Evolutionary conservation across 768 basidiomycete species (phyloP), one percentile per base, ranked within the genome.

Genomic region (Naganishia randhawae): DNA sequence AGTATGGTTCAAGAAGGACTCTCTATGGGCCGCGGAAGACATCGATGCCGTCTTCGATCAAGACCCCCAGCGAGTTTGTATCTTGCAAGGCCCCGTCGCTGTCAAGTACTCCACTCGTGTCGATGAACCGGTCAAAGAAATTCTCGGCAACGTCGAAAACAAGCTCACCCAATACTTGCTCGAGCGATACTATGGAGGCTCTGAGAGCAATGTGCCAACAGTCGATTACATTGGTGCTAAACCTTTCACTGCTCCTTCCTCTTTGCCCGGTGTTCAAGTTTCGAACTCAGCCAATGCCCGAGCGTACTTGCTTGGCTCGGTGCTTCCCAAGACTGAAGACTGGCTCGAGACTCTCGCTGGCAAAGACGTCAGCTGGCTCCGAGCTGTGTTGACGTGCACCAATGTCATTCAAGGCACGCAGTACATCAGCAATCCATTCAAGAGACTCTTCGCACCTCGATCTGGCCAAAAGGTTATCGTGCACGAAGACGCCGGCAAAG

Each of bases 1-100:
- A 78, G 93, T 98, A 62, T 99, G 96, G 96, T 98, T 99, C 84
- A 98, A 99, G 85, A 99, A 99, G 89, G 95, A 97, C 79, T 98
- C 95, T 8, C 86, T 98, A 13, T 97, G 95, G 94, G 90, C 90
- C 45, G 90, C 92, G 2, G 95, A 97, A 80, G 96, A 99, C 78
- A 93, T 97, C 71, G 96, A 98, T 70, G 95, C 94, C 16, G 93
- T 99, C 48, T 96, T 98, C 76, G 96, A 98, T 81, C 92, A 95
- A 82, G 96, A 98, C 80, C 95, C 95, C 29, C 91, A 99, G 80
- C 89, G 96, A 70, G 94, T 98, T 31, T 95, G 92, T 76, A 95
- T 99, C 73, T 86, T 99, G 63, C 93, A 96, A 81, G 96, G 96
- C 25, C 96, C 96, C 16, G 89, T 99, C 57, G 93, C 96, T 0